Base-by-base conservation (phyloP, 257 asterid species). In the Plantago ovata region DNA sequence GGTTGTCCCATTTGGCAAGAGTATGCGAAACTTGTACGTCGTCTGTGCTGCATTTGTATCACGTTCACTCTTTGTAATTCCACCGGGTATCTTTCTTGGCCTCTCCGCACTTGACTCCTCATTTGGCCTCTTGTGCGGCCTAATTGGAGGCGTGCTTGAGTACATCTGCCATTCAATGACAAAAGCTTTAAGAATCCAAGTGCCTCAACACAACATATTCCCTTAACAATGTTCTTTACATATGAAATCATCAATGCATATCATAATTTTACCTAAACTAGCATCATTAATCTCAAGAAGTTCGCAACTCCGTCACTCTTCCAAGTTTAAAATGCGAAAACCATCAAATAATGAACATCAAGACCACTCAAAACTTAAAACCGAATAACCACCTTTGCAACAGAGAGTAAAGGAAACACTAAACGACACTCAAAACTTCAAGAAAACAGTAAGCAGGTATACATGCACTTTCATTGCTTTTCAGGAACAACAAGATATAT, bases 1-100 rank as follows among this genome's bases (percentile, higher is more conserved):
- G 2, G 73, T 66, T 1, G 67, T 57, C 4, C 81, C 79, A 57
- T 86, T 83, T 0, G 95, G 95, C 52, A 86, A 50, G 40, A 86
- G 81, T 47, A 86, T 68, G 15, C 78, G 70, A 46, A 86, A 86
- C 49, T 13, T 58, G 65, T 46, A 73, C n/a, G 36, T 28, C 0
- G 47, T 2, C 23, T 66, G 59, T 11, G 19, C 63, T 3, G 42
- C 43, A 3, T 21, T 47, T 38, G 40, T 42, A 43, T 41, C 64
- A 16, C 66, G 50, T 39, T 68, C 71, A 1, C 9, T 4, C 53
- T 55, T 55, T 3, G 44, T 57, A 19, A 13, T 46, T 46, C 55
- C 73, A 44, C 16, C 19, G 38, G 53, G 60, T 23, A 33, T 68
- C 75, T 67, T 80, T 38, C 59, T 53, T 13, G 72, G 70, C 45